Conservation (phyloP, 768 basidiomycete genomes). For the Suillus variegatus region DNA sequence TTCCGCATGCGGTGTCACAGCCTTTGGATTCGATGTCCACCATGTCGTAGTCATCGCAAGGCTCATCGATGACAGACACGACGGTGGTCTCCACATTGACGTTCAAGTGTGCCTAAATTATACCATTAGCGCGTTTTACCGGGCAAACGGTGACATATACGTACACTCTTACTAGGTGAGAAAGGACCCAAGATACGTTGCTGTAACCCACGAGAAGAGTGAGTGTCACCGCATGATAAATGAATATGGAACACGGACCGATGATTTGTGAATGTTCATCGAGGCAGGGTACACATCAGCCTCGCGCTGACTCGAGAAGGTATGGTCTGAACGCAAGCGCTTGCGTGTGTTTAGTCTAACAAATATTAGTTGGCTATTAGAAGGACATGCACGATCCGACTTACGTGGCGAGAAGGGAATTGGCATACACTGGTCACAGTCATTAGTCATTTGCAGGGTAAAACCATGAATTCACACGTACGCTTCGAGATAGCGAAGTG, state of each 20-base stretch:
- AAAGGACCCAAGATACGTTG: conserved; percentile 24
- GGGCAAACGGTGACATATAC: conserved; percentile 2
- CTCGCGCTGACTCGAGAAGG: conserved; percentile 30
- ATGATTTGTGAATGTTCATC: neutral
- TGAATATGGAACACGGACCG: neutral
- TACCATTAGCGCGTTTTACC: neutral
- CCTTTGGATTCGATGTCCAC: conserved; percentile 23
- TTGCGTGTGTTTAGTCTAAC: conserved; percentile 33
- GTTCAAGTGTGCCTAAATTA: conserved; percentile 23
- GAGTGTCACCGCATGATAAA: neutral
- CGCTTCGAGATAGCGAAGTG: conserved; percentile 36
- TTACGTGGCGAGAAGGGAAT: conserved; percentile 36
- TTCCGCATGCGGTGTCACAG: conserved; percentile 15
- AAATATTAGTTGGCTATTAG: neutral
- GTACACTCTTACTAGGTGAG: conserved; percentile 23
- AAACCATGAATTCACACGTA: conserved; percentile 12
- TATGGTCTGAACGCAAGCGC: conserved; percentile 26
- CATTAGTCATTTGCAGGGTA: neutral
- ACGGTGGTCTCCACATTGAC: conserved; percentile 36
- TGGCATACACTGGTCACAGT: conserved; percentile 28
- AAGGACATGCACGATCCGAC: conserved; percentile 1
- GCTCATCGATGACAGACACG: conserved; percentile 32
- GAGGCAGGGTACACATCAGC: conserved; percentile 25
- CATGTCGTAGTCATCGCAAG: conserved; percentile 16
- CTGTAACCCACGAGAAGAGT: conserved; percentile 8